Conservation (phyloP, 2,329 filamentous ascomycete genomes). For the Ceratocystis albifundus region DNA sequence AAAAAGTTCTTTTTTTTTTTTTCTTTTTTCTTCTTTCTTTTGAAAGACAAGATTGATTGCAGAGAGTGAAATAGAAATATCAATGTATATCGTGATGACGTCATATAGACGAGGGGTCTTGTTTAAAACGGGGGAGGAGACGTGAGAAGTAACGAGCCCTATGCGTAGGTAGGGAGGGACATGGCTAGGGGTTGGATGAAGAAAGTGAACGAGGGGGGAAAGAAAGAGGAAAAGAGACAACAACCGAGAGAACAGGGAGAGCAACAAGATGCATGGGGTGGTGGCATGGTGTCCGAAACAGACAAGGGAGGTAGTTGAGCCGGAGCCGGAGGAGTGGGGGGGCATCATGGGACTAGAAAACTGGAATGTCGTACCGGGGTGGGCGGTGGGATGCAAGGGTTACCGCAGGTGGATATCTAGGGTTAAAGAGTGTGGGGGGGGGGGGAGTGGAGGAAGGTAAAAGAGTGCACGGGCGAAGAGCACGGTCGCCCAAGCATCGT, state of each 20-base stretch:
- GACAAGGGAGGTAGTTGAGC: background rate
- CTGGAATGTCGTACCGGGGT: background rate
- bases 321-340: conserved; percentile 2
- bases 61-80: background rate
- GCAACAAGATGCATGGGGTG: too few relatives aligned
- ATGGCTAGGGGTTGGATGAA: background rate
- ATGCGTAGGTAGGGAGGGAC: background rate
- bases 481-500: too few relatives aligned
- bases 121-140: background rate
- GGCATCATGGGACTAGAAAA: background rate
- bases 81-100: background rate
- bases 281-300: background rate
- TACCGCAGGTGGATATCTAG: background rate
- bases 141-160: background rate
- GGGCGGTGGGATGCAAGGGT: background rate
- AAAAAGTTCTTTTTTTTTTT: background rate
- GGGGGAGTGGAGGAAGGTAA: too few relatives aligned
- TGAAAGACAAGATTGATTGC: background rate
- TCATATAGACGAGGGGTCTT: background rate
- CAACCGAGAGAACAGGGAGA: background rate
- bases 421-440: background rate
- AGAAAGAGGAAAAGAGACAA: background rate
- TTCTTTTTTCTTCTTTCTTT: background rate
- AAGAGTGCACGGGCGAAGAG: too few relatives aligned
- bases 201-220: background rate